These are phyloP conservation scores for Verticillium alfalfae DNA, from an alignment of 2,329 filamentous ascomycete species.

Conservation along the genomic window DNA sequence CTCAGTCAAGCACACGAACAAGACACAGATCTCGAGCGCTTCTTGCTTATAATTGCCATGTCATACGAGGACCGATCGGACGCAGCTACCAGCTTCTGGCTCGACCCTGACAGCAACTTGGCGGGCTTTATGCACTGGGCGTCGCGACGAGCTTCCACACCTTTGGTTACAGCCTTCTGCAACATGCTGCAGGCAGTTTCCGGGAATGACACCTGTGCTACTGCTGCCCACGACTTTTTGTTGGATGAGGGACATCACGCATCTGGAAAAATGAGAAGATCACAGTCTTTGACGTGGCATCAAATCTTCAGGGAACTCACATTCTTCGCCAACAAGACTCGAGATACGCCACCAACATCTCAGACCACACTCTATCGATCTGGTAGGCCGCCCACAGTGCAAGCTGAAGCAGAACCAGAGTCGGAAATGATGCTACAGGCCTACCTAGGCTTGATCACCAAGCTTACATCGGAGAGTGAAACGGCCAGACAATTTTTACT, in stretches of 20 bases:
- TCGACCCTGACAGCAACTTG: constrained; percentile 84
- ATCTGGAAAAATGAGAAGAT: constrained; percentile 73
- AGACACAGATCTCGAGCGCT: constrained; percentile 75
- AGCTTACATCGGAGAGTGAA: constrained; percentile 70
- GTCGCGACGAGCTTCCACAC: constrained; percentile 90
- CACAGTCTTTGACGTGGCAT: constrained; percentile 82
- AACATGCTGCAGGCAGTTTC: constrained; percentile 91
- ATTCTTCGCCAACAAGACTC: constrained; percentile 74
- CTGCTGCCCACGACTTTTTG: constrained; percentile 81
- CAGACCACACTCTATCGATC: constrained; percentile 50
- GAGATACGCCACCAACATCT: constrained; percentile 59
- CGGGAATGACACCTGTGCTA: constrained; percentile 74
- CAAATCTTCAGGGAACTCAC: constrained; percentile 89
- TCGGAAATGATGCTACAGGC: constrained; percentile 95
- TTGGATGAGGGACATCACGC: constrained; percentile 75
- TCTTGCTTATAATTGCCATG: constrained; percentile 87
- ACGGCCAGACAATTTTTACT: constrained; percentile 70
- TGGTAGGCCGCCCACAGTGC: constrained; percentile 56
- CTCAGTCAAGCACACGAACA: constrained; percentile 60
- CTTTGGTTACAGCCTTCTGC: constrained; percentile 93
- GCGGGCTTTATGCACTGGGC: constrained; percentile 96
- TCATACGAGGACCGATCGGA: constrained; percentile 82
- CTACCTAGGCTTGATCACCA: constrained; percentile 82
- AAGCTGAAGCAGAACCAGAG: constrained; percentile 80
- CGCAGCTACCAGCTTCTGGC: constrained; percentile 85